A percentile compares a stretch with the other conserved stretches of the same genome.
Conservation (phyloP, 1,284 basidiomycete genomes). For the Ceratobasidium sp. region DNA sequence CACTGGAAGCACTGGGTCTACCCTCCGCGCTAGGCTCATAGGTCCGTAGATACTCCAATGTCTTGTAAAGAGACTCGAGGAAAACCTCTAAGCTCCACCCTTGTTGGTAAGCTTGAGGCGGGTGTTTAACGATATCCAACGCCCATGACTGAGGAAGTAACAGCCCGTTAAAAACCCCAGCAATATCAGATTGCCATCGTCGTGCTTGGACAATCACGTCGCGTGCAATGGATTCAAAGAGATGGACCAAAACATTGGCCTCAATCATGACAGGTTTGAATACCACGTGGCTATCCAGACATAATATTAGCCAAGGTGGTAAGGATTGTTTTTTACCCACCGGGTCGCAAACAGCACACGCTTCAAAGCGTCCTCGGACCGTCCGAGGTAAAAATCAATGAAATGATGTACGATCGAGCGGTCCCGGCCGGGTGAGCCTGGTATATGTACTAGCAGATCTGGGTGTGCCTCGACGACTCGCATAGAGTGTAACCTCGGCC, state of each 20-base stretch:
- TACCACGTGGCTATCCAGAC: not conserved
- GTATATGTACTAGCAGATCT: slow-evolving; percentile 1
- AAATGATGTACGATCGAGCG: slow-evolving; percentile 34
- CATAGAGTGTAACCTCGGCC: not conserved
- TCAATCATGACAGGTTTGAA: slow-evolving; percentile 17
- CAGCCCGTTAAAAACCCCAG: slow-evolving; percentile 18
- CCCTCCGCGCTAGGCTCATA: not conserved
- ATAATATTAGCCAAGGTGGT: not conserved
- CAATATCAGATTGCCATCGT: not conserved
- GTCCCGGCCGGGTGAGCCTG: not conserved
- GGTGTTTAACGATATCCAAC: slow-evolving; percentile 24
- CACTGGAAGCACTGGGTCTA: not conserved
- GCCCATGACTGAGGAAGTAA: slow-evolving; percentile 31
- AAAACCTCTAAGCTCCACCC: not conserved
- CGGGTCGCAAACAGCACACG: not conserved
- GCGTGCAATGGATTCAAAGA: slow-evolving; percentile 30
- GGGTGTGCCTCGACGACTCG: not conserved
- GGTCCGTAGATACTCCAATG: slow-evolving; percentile 13
- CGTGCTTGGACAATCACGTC: slow-evolving; percentile 24
- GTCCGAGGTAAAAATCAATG: slow-evolving; percentile 28
- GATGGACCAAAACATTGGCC: slow-evolving; percentile 16
- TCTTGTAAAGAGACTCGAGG: slow-evolving; percentile 11
- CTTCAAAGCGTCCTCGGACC: not conserved
- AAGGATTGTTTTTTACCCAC: slow-evolving; percentile 8
- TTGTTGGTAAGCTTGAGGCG: not conserved